phyloP scores from a whole-genome alignment of 768 basidiomycete species.

The Peribolospora baueri region DNA sequence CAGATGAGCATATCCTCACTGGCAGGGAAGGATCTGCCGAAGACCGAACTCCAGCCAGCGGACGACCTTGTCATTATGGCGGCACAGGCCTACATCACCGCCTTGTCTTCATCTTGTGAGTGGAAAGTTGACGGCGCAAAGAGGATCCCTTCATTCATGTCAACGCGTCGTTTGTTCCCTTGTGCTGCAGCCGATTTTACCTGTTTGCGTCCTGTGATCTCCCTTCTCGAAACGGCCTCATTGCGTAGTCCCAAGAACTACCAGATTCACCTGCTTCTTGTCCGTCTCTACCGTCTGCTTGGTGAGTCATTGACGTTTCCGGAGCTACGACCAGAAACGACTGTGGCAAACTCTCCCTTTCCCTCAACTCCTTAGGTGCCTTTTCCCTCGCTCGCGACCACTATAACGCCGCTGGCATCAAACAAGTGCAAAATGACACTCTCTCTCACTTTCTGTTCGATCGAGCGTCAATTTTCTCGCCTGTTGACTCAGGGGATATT shows the following conservation, averaged over 20 bases:
- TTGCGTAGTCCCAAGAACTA: slow-evolving; percentile 54
- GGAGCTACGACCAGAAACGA: not conserved
- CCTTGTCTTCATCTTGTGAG: slow-evolving; percentile 12
- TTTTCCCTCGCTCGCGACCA: slow-evolving; percentile 50
- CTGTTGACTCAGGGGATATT: slow-evolving; percentile 49
- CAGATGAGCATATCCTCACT: not conserved
- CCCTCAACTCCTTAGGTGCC: slow-evolving; percentile 29
- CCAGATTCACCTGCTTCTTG: slow-evolving; percentile 46
- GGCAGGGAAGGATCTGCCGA: slow-evolving; percentile 32
- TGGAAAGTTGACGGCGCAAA: not conserved
- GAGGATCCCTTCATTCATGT: not conserved
- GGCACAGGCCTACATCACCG: slow-evolving; percentile 34
- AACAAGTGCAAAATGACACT: slow-evolving; percentile 72
- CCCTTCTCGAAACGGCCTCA: slow-evolving; percentile 46
- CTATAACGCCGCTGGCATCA: slow-evolving; percentile 49
- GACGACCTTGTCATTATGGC: slow-evolving; percentile 64
- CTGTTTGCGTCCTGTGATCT: slow-evolving; percentile 38
- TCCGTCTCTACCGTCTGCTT: slow-evolving; percentile 58
- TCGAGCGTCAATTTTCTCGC: slow-evolving; percentile 51
- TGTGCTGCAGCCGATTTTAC: slow-evolving; percentile 26
- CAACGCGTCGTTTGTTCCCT: not conserved
- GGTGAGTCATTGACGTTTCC: slow-evolving; percentile 25
- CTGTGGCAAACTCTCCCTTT: not conserved
- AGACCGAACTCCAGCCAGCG: slow-evolving; percentile 60
- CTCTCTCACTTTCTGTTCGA: slow-evolving; percentile 60